Conservation (phyloP, 768 basidiomycete genomes). For the Myochromella boudieri region DNA sequence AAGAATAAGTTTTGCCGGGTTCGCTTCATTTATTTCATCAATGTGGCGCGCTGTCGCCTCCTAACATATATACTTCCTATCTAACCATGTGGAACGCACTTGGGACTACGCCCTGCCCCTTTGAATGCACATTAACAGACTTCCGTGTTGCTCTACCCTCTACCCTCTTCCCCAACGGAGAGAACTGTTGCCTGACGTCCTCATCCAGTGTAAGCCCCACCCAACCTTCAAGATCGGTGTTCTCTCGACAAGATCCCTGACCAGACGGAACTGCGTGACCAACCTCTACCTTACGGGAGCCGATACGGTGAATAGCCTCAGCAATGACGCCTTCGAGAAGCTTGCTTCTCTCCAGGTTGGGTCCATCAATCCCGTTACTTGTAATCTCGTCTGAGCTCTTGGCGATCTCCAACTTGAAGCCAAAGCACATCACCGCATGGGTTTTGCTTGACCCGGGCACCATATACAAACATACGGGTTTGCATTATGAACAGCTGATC, state of each 20-base stretch:
- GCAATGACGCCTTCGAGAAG: conserved; percentile 14
- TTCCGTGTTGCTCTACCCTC: conserved; percentile 14
- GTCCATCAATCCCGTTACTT: conserved; percentile 11
- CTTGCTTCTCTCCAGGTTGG: conserved; percentile 12
- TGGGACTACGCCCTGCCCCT: conserved; percentile 13
- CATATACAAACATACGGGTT: no score
- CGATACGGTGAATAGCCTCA: conserved; percentile 13
- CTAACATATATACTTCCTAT: not conserved
- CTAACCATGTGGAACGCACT: conserved; percentile 11
- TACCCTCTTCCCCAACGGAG: conserved; percentile 11
- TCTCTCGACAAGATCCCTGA: not conserved
- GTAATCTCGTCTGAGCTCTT: conserved; percentile 5
- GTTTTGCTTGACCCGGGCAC: no score
- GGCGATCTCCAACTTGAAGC: no score
- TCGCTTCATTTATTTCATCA: no score
- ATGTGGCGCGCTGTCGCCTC: no score
- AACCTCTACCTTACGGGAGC: conserved; percentile 12
- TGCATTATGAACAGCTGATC: no score
- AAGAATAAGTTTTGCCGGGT: no score
- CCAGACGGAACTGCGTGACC: conserved; percentile 2
- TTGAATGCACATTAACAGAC: conserved; percentile 6
- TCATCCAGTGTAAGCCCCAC: conserved; percentile 7
- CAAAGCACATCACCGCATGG: no score
- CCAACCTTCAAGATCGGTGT: not conserved
- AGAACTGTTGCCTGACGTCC: conserved; percentile 10